phyloP scores from a whole-genome alignment of 2,329 filamentous ascomycete species.

The Colletotrichum graminicola region DNA sequence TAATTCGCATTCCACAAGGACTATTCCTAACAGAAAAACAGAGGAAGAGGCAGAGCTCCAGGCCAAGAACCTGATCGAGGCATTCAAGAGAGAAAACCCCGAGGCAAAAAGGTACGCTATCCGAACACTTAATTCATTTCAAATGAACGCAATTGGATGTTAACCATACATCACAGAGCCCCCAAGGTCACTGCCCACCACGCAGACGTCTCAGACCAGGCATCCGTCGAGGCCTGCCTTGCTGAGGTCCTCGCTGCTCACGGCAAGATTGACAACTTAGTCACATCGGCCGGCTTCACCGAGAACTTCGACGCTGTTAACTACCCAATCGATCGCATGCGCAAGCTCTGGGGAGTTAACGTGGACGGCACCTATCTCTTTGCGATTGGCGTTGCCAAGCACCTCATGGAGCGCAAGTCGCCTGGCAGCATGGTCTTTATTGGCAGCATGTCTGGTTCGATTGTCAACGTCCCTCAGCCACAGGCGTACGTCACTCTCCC shows the following conservation, averaged over 20 bases:
- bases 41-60: conserved; percentile 83
- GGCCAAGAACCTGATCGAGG: conserved; percentile 78
- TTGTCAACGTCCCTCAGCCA: conserved; percentile 95
- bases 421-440: conserved; percentile 93
- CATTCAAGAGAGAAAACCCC: conserved; percentile 85
- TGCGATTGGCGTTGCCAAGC: conserved; percentile 84
- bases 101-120: conserved; percentile 72
- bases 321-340: conserved; percentile 90
- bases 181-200: conserved; percentile 92
- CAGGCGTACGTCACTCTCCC: conserved; percentile 69
- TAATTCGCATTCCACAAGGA: neutral
- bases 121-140: neutral
- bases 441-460: conserved; percentile 92
- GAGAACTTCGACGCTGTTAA: conserved; percentile 94
- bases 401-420: conserved; percentile 85
- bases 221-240: conserved; percentile 81
- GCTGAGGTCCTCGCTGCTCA: conserved; percentile 77
- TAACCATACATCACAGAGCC: conserved; percentile 59
- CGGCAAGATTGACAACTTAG: conserved; percentile 88
- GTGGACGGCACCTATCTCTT: conserved; percentile 94
- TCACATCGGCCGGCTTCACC: conserved; percentile 96
- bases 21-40: conserved; percentile 7
- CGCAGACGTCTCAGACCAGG: conserved; percentile 84
- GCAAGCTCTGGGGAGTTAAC: conserved; percentile 95
- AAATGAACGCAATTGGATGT: neutral